Percentiles rank a stretch among this genome's conserved stretches.
phyloP scores from a whole-genome alignment of 768 basidiomycete species.

The Psilocybe tampanensis region DNA sequence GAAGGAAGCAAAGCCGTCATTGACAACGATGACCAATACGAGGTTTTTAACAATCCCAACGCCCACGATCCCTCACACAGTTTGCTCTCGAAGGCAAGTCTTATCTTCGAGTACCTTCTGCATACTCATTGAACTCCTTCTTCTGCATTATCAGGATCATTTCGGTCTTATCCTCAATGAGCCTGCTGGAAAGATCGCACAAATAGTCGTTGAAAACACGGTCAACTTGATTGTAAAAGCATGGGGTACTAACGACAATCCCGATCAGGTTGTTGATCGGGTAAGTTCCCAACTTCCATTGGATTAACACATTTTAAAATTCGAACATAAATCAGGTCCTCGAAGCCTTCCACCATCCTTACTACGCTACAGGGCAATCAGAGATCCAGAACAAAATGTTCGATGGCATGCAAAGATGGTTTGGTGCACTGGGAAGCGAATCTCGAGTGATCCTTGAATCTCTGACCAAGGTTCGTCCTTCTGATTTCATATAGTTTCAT shows the following conservation, averaged over 20 bases:
- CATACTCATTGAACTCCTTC: background rate
- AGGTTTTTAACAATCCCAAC: conserved; percentile 66
- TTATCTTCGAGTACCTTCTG: background rate
- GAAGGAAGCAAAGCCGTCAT: conserved; percentile 72
- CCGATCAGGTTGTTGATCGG: conserved; percentile 46
- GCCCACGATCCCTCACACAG: conserved; percentile 78
- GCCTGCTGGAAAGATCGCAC: conserved; percentile 74
- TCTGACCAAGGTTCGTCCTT: conserved; percentile 51
- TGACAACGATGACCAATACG: conserved; percentile 68
- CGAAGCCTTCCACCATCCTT: conserved; percentile 72
- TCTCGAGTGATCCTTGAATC: conserved; percentile 44
- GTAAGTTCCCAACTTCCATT: conserved; percentile 29
- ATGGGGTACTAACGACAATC: conserved; percentile 49
- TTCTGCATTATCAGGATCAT: conserved; percentile 50
- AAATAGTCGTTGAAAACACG: conserved; percentile 62
- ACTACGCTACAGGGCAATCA: conserved; percentile 56
- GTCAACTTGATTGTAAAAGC: conserved; percentile 64
- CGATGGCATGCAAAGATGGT: conserved; percentile 54
- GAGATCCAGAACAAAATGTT: conserved; percentile 64
- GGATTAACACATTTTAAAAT: background rate
- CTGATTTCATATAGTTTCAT: background rate
- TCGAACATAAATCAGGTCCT: conserved; percentile 40
- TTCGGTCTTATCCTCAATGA: conserved; percentile 74
- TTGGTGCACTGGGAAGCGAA: conserved; percentile 50
- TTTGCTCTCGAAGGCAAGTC: conserved; percentile 61